Evolutionary conservation across 2,329 filamentous ascomycete species (phyloP), one percentile per base, ranked within the genome.

Genomic region (Claviceps paspali): DNA sequence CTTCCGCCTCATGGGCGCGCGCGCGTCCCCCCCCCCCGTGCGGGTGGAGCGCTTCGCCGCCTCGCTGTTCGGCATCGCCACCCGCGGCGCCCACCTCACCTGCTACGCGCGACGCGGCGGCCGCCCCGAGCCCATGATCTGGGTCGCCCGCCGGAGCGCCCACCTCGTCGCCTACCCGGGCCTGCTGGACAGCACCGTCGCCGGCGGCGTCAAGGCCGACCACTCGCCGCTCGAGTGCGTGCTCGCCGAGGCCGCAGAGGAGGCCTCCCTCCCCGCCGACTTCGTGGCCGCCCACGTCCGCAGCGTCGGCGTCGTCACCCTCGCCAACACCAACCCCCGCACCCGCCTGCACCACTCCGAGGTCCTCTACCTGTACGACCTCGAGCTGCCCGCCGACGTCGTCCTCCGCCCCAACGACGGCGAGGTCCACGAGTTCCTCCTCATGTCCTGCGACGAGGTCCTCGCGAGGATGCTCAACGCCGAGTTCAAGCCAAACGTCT

Each of bases 401-500:
- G 54, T 73, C 22, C 80, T 77, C 0, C 70, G 66, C 44, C 82
- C 83, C 0, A 68, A 73, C 9, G 85, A 92, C 51, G 75, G 77
- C 21, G 85, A 93, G 59, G 84, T 92, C 1, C 75, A 82, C 42
- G 70, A 73, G 42, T 93, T 92, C 51, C 62, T 71, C 44, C 60
- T 87, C 44, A 75, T 78, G 73, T 67, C 57, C 8, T 63, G 86
- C 9, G 52, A 53, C 0, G 60, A 70, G 49, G 73, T 87, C 4
- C 66, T 73, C 51, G 52, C 61, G 37, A 73, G 75, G 2, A 63
- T 93, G 62, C 57, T 65, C 14, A 63, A 62, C 12, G 76, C 76
- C 3, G 74, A 84, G 53, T 93, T 92, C 61, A 93, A 93, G 64
- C 79, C 85, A 0, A 91, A 92, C 49, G 85, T 83, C 47, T 77